These are phyloP conservation scores for Tetracladium setigerum DNA, from an alignment of 495 filamentous ascomycete species.

Conservation along the genomic window DNA sequence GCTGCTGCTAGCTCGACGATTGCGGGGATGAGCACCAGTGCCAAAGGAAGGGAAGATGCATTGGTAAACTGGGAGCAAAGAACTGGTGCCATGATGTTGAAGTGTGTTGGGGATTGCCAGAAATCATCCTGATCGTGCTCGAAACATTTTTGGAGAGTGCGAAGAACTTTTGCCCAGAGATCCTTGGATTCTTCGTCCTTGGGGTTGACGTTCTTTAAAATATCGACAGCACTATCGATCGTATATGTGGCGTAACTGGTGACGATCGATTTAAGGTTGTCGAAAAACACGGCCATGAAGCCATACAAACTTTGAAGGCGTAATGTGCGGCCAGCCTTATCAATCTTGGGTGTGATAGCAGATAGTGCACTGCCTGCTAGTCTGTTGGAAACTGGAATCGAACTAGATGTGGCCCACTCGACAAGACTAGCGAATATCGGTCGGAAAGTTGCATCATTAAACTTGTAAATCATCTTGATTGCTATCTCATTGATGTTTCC, in stretches of 20 bases:
- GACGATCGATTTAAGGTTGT: constrained; percentile 83
- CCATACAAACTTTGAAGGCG: constrained; percentile 65
- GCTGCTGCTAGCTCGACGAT: constrained; percentile 76
- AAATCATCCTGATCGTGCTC: constrained; percentile 72
- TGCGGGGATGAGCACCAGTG: constrained; percentile 36
- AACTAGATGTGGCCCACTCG: constrained; percentile 57
- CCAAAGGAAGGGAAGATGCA: constrained; percentile 34
- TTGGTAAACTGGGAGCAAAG: constrained; percentile 62
- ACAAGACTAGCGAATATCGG: constrained; percentile 78
- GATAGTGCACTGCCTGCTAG: background rate
- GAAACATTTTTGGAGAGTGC: constrained; percentile 65
- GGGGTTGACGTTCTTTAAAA: constrained; percentile 46
- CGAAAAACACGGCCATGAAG: constrained; percentile 73
- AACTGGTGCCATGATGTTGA: constrained; percentile 57
- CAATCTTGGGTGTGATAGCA: constrained; percentile 49
- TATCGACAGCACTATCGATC: constrained; percentile 60
- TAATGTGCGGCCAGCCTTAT: constrained; percentile 41
- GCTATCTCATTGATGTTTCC: constrained; percentile 53
- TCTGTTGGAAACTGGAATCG: too few relatives aligned
- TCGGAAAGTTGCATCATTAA: constrained; percentile 94
- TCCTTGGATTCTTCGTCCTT: constrained; percentile 43
- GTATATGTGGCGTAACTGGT: constrained; percentile 83
- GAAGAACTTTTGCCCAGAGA: constrained; percentile 56
- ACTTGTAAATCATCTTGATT: constrained; percentile 88
- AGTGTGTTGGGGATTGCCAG: constrained; percentile 87